phyloP scores from a whole-genome alignment of 2,329 filamentous ascomycete genomes.

The Grosmannia serpens region DNA sequence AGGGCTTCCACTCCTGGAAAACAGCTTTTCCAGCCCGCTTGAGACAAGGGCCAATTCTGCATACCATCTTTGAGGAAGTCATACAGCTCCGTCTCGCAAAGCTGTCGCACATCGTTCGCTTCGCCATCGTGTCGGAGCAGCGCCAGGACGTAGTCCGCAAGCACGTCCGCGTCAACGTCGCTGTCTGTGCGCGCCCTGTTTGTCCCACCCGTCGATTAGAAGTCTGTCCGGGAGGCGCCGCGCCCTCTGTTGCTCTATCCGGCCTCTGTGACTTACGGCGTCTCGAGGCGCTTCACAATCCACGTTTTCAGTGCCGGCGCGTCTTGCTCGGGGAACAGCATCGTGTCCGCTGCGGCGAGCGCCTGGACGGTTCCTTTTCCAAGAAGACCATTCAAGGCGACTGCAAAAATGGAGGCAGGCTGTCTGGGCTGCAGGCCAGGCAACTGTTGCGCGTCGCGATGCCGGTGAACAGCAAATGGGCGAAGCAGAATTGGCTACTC shows the following conservation, averaged over 20 bases:
- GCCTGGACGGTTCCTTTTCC: background rate
- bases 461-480: too few species aligned
- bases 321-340: conserved; percentile 54
- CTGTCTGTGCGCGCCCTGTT: conserved; percentile 64
- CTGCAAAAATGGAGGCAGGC: too few species aligned
- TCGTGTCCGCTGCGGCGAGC: conserved; percentile 19
- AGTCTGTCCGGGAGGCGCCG: background rate
- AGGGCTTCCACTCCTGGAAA: background rate
- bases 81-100: conserved; percentile 60
- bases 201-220: conserved; percentile 1
- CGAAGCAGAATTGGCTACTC: too few species aligned
- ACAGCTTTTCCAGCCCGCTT: too few species aligned
- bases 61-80: conserved; percentile 63
- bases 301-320: conserved; percentile 57
- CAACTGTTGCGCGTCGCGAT: background rate
- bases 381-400: background rate
- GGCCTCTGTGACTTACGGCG: conserved; percentile 43
- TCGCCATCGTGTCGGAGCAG: conserved; percentile 61
- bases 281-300: conserved; percentile 67
- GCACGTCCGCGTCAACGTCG: conserved; percentile 70
- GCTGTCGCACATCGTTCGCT: conserved; percentile 48
- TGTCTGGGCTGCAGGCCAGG: background rate
- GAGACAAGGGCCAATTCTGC: background rate
- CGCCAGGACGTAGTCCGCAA: conserved; percentile 76
- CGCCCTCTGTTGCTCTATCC: background rate